Evolutionary conservation across 2,329 filamentous ascomycete genomes (phyloP).

Genomic region (Fusarium incarnatum): DNA sequence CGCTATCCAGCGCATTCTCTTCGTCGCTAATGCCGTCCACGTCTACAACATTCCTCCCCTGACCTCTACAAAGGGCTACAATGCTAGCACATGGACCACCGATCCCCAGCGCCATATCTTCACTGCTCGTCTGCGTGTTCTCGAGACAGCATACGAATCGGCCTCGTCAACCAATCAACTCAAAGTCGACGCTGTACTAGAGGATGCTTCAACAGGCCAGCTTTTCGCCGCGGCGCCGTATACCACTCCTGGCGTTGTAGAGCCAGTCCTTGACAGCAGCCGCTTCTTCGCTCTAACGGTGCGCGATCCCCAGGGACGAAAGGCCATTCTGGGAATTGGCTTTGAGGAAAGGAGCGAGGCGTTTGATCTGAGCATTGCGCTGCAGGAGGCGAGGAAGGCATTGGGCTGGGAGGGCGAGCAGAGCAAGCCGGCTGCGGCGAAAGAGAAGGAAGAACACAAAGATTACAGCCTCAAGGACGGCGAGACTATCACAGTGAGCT

Average conservation of each 20-base stretch:
- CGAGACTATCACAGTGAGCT: conserved; percentile 86
- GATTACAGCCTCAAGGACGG: conserved; percentile 91
- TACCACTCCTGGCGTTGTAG: conserved; percentile 72
- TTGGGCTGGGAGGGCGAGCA: conserved; percentile 67
- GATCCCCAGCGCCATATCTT: conserved; percentile 82
- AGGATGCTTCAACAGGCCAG: conserved; percentile 77
- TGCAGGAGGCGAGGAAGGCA: conserved; percentile 81
- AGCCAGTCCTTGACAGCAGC: conserved; percentile 81
- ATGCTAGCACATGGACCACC: conserved; percentile 80
- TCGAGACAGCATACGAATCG: conserved; percentile 75
- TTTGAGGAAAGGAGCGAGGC: conserved; percentile 89
- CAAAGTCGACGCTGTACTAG: conserved; percentile 81
- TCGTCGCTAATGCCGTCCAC: conserved; percentile 79
- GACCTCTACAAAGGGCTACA: conserved; percentile 81
- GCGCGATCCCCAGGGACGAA: conserved; percentile 78
- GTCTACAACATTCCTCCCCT: conserved; percentile 90
- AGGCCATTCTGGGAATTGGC: conserved; percentile 84
- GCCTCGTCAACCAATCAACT: conserved; percentile 62
- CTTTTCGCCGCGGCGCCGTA: conserved; percentile 90
- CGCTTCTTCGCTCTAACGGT: conserved; percentile 89
- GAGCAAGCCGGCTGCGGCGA: conserved; percentile 52
- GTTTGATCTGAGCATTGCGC: conserved; percentile 84
- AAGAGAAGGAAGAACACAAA: conserved; percentile 53
- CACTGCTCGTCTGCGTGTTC: conserved; percentile 81
- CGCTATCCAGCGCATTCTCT: conserved; percentile 87